phyloP scores from a whole-genome alignment of 345 rosid species.

The Lumnitzera racemosa region DNA sequence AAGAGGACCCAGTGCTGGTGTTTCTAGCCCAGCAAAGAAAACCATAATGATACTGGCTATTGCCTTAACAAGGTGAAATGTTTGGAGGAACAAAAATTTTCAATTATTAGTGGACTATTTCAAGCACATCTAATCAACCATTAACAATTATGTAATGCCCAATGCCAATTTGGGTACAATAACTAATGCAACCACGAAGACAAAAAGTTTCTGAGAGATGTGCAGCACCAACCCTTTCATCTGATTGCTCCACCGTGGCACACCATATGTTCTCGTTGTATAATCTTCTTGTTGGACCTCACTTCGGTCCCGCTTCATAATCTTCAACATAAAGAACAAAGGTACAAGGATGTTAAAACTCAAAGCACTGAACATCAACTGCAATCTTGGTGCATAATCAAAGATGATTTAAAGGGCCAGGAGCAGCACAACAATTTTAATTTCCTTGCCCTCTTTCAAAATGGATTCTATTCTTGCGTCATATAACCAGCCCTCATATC shows the following conservation, averaged over 20 bases:
- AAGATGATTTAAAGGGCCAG: too few relatives aligned
- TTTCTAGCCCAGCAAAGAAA: too few relatives aligned
- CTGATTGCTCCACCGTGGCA: constrained; percentile 23
- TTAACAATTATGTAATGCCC: background rate
- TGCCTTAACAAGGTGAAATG: too few relatives aligned
- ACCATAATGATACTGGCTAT: too few relatives aligned
- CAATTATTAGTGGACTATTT: too few relatives aligned
- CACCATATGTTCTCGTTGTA: constrained; percentile 28
- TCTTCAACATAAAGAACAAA: constrained; percentile 31
- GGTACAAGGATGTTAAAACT: background rate
- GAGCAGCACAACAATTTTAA: too few relatives aligned
- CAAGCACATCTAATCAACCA: background rate
- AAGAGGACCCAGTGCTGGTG: too few relatives aligned
- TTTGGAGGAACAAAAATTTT: too few relatives aligned
- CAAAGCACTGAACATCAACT: background rate
- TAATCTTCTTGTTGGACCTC: constrained; percentile 33
- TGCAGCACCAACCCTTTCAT: constrained; percentile 41
- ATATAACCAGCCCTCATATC: too few relatives aligned
- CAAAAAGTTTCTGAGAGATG: background rate
- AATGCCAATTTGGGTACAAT: background rate
- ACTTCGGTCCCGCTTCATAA: constrained; percentile 26
- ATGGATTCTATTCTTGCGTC: too few relatives aligned
- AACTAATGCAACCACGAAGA: background rate
- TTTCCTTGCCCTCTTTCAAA: too few relatives aligned
- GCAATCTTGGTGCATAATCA: background rate